Percentiles rank a stretch among this genome's conserved stretches.
phyloP scores from a whole-genome alignment of 768 basidiomycete genomes.

The Gloeopeniophorella convolvens region DNA sequence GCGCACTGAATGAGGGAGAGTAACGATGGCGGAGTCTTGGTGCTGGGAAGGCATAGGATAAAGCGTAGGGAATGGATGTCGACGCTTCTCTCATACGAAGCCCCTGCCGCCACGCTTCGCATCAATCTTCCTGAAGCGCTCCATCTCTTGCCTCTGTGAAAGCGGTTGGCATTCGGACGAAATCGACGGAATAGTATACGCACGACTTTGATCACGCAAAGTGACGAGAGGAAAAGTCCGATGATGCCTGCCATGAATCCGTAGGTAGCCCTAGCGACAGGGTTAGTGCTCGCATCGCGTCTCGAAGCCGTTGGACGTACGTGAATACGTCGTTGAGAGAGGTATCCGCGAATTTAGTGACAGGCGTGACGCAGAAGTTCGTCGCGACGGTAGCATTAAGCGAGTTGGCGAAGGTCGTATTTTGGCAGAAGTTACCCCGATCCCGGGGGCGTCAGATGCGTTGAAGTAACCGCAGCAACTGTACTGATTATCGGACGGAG shows the following conservation, averaged over 20 bases:
- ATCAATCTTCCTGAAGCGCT: constrained; percentile 86
- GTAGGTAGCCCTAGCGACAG: constrained; percentile 43
- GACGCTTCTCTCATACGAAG: constrained; percentile 54
- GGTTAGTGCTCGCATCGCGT: not conserved
- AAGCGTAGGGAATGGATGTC: not conserved
- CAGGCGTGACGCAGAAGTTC: constrained; percentile 67
- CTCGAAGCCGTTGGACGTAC: constrained; percentile 38
- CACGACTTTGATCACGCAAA: constrained; percentile 87
- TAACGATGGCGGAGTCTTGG: no score
- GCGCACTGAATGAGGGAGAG: no score
- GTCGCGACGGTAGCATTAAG: constrained; percentile 29
- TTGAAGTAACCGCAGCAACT: constrained; percentile 80
- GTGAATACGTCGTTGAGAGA: constrained; percentile 81
- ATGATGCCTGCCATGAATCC: constrained; percentile 80
- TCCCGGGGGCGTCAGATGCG: constrained; percentile 42
- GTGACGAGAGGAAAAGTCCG: constrained; percentile 67
- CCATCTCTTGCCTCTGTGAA: constrained; percentile 64
- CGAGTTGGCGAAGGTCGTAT: constrained; percentile 29
- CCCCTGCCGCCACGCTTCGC: constrained; percentile 81
- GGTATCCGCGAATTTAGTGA: constrained; percentile 60
- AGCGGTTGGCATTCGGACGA: not conserved
- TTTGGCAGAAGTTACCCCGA: constrained; percentile 57
- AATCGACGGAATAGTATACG: constrained; percentile 24
- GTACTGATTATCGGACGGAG: constrained; percentile 38
- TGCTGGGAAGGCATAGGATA: no score